Conservation (phyloP, 345 rosid species). For the Populus tremula region DNA sequence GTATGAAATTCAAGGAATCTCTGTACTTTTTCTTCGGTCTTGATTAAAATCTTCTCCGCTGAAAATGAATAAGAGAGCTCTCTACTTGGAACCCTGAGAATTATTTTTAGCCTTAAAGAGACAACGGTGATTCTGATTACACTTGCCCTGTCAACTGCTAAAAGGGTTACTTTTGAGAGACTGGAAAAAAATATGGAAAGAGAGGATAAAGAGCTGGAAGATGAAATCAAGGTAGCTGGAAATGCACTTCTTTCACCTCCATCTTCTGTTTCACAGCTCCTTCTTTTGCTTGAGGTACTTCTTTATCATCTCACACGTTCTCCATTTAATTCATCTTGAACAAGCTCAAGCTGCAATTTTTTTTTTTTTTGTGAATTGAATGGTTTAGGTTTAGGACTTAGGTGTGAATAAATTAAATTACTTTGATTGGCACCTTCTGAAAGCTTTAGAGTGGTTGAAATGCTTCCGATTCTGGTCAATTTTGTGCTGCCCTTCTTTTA, state of each 20-base stretch:
- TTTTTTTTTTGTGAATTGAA: neutral
- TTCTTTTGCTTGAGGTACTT: neutral
- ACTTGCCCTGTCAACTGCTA: no score
- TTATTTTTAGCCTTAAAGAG: no score
- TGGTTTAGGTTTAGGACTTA: neutral
- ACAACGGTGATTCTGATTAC: no score
- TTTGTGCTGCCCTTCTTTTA: neutral
- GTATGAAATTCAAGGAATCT: no score
- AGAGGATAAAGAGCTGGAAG: neutral
- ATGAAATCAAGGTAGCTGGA: neutral
- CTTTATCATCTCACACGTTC: neutral
- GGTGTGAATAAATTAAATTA: neutral
- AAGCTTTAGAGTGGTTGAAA: neutral
- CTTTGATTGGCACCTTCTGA: neutral
- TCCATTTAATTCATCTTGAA: neutral
- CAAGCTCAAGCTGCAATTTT: neutral
- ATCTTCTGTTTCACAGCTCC: neutral
- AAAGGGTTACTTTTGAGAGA: neutral
- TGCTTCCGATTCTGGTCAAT: neutral
- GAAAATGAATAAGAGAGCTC: no score
- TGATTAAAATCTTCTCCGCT: no score
- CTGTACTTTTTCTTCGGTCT: no score
- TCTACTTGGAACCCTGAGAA: no score
- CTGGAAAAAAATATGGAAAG: neutral
- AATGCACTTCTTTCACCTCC: conserved; percentile 8